Conservation (phyloP, 352 stramenopile species). For the Phytophthora citricola region DNA sequence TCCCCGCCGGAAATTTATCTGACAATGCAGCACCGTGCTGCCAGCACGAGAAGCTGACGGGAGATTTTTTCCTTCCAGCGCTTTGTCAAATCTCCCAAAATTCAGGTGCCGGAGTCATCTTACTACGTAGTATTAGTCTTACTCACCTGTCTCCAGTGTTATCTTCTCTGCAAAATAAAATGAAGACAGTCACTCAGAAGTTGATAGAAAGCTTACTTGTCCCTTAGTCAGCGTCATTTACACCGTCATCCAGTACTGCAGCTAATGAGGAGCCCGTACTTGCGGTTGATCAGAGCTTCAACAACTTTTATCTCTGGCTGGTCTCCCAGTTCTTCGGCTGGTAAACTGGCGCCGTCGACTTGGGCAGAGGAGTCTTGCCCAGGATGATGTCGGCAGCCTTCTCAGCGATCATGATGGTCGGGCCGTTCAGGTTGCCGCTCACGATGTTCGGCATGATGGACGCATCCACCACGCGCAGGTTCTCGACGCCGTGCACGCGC, state of each 20-base stretch:
- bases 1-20: no score
- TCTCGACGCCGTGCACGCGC: slow-evolving; percentile 87
- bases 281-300: slow-evolving; percentile 7
- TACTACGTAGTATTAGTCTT: no score
- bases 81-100: no score
- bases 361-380: slow-evolving; percentile 67
- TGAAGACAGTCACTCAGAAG: no score
- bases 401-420: slow-evolving; percentile 95
- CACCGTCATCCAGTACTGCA: slow-evolving; percentile 4
- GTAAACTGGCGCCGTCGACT: slow-evolving; percentile 81
- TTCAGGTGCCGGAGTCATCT: no score
- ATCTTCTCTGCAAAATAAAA: no score
- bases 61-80: no score
- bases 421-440: slow-evolving; percentile 94
- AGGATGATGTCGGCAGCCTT: slow-evolving; percentile 94
- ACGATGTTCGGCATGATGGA: slow-evolving; percentile 95
- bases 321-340: slow-evolving; percentile 76
- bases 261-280: slow-evolving; percentile 10
- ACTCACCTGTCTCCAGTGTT: no score
- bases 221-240: background rate
- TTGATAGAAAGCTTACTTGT: no score
- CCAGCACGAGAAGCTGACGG: no score
- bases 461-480: slow-evolving; percentile 92
- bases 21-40: no score
- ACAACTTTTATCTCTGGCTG: slow-evolving; percentile 58